Base-by-base conservation (phyloP, 768 basidiomycete species). In the Russula ochroleuca region DNA sequence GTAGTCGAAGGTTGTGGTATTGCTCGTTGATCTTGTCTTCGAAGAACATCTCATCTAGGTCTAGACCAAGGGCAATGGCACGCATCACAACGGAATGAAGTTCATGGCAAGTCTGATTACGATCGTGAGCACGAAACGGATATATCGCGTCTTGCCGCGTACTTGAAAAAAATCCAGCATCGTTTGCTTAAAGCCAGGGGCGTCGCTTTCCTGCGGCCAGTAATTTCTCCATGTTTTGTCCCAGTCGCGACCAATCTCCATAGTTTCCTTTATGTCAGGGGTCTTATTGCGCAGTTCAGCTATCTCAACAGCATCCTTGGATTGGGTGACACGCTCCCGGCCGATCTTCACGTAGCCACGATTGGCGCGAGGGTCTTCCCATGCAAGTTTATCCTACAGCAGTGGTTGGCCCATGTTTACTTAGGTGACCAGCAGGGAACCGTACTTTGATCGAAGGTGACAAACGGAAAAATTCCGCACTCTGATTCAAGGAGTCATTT, bases 171-270 rank as follows among this genome's bases (percentile, higher is more conserved):
- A 94, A 61, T 81, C 77, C 66, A 91, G 74, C 86, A 90, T 90
- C 2, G 83, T 85, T 25, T 76, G 72, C 71, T 86, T 88, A 77
- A 92, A 94, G 10, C 72, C 78, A 0, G 90, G 88, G 1, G 76
- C 83, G 57, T 84, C 80, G 2, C 64, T 70, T 69, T 90, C 85
- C 48, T 76, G 74, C 4, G 89, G 92, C 92, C 93, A 94, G 67
- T 80, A 80, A 72, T 95, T 95, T 72, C 82, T 84, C 86, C 87
- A 91, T 43, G 75, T 79, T 17, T 80, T 77, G 67, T 90, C 90
- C 84, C 87, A 88, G 62, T 95, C 91, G 28, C 88, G 81, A 35
- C 93, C 92, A 50, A 95, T 93, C 73, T 95, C 92, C 85, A 94
- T 92, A 9, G 84, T 79, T 73, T 94, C 92, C 73, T 92, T 92